Percentiles rank a stretch among this genome's conserved stretches.
Conservation (phyloP, 331 rosid genomes). For the Telfairia occidentalis region DNA sequence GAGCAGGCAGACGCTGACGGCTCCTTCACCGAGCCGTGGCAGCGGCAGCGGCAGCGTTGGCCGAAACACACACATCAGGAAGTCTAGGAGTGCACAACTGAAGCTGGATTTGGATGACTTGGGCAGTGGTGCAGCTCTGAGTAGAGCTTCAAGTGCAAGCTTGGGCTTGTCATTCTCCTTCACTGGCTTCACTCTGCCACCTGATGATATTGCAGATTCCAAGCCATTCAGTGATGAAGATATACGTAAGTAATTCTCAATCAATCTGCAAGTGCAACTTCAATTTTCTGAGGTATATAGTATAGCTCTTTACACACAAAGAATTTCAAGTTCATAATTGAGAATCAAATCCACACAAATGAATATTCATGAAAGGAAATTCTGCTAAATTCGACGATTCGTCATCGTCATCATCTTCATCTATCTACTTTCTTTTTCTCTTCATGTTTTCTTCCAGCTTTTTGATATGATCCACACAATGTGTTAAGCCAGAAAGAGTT, state of each 20-base stretch:
- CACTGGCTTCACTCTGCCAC: slow-evolving; percentile 79
- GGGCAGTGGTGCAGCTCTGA: slow-evolving; percentile 68
- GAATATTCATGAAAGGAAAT: not conserved
- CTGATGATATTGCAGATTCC: slow-evolving; percentile 57
- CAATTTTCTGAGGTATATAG: not conserved
- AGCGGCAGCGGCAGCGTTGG: slow-evolving; percentile 22
- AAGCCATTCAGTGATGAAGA: slow-evolving; percentile 76
- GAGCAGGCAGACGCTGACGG: slow-evolving; percentile 36
- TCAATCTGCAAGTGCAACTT: not conserved
- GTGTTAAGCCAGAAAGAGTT: not conserved
- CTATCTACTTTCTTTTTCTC: not conserved
- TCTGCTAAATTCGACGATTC: not conserved
- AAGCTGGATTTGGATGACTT: slow-evolving; percentile 70
- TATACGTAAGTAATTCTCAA: slow-evolving; percentile 39
- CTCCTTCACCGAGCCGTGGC: slow-evolving; percentile 41
- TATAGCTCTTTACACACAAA: not conserved
- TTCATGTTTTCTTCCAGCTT: slow-evolving; percentile 1
- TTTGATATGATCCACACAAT: not conserved
- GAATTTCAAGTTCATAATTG: not conserved
- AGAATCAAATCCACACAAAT: not conserved
- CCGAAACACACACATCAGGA: slow-evolving; percentile 67
- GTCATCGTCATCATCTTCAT: not conserved
- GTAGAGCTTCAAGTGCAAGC: slow-evolving; percentile 96
- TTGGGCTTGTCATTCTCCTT: slow-evolving; percentile 88
- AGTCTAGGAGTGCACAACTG: slow-evolving; percentile 74